Base-by-base conservation (phyloP, 306 rosid species). In the Quercus suber region DNA sequence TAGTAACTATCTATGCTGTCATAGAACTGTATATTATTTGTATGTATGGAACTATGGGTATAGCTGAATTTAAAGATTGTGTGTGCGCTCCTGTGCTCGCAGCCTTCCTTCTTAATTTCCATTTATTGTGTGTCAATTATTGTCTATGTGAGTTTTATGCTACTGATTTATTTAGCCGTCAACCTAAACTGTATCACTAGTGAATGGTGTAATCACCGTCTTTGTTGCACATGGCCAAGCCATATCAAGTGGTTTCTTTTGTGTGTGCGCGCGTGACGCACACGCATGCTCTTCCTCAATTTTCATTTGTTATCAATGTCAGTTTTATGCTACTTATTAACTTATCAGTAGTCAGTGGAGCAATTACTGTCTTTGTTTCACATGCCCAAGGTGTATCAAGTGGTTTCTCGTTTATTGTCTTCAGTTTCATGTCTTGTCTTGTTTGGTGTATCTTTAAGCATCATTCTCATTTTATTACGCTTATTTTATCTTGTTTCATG, bases 1-100 rank as follows among this genome's bases (percentile, higher is more conserved):
- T 49, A 25, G 83, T 81, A 69, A 57, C 76, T 27, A 65, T 19
- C 60, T 60, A 51, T 52, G n/a, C 71, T 61, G 23, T 17, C 35
- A 53, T 49, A 25, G 43, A 52, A 56, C 53, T 49, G 53, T 10
- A 49, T 49, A 49, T 49, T 10, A 49, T 49, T 49, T 49, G 17
- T 49, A 11, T 49, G 53, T 49, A 12, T 63, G 18, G 35, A 59
- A 9, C 12, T 57, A n/a, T 57, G 65, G 65, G 14, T 23, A 59
- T 59, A 12, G 51, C 9, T 9, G 72, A 55, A 43, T 10, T 20
- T 0, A 55, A 55, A 59, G 20, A 56, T 25, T 11, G 20, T 23
- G 56, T 49, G 33, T 71, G 3, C n/a, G 15, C 69, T 15, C 21
- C 53, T 30, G 6, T 52, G 25, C 55, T 43, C 13, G 27, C 30